phyloP scores from a whole-genome alignment of 176 grass and related monocot species.

The Luzula sylvatica region DNA sequence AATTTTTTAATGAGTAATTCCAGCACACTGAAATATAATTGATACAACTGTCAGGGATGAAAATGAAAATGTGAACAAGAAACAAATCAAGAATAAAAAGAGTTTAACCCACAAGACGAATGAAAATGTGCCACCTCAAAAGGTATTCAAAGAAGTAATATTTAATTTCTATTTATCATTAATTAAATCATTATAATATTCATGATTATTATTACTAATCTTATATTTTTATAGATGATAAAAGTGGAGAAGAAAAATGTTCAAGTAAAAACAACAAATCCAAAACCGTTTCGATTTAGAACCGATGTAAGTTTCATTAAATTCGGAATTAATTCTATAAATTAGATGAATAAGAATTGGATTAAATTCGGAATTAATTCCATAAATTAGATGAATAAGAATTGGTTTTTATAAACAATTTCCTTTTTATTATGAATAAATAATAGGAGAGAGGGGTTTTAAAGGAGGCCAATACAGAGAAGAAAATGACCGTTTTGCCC shows the following conservation, averaged over 20 bases:
- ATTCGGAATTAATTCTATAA: background rate
- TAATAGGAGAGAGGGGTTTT: conserved; percentile 56
- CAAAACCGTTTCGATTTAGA: conserved; percentile 78
- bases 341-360: too few relatives aligned
- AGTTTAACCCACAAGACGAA: conserved; percentile 19
- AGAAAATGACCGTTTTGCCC: background rate
- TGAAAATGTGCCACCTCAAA: conserved; percentile 39
- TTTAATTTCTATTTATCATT: background rate
- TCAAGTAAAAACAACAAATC: conserved; percentile 48
- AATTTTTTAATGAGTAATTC: too few relatives aligned
- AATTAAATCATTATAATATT: background rate
- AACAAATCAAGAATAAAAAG: conserved; percentile 19
- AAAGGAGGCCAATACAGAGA: conserved; percentile 66
- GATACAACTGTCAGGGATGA: conserved; percentile 6
- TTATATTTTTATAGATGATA: conserved; percentile 26
- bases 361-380: background rate
- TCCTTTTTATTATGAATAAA: conserved; percentile 15
- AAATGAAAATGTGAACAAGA: conserved; percentile 8
- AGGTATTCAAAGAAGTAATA: conserved; percentile 32
- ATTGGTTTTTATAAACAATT: background rate
- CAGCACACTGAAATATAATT: background rate
- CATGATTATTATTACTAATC: background rate
- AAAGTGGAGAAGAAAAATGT: conserved; percentile 31
- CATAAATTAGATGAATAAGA: background rate
- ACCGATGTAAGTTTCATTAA: conserved; percentile 53